Evolutionary conservation across 805 yeast species (phyloP), one percentile per base, ranked within the genome.

Genomic region (Metschnikowia gruessii): DNA sequence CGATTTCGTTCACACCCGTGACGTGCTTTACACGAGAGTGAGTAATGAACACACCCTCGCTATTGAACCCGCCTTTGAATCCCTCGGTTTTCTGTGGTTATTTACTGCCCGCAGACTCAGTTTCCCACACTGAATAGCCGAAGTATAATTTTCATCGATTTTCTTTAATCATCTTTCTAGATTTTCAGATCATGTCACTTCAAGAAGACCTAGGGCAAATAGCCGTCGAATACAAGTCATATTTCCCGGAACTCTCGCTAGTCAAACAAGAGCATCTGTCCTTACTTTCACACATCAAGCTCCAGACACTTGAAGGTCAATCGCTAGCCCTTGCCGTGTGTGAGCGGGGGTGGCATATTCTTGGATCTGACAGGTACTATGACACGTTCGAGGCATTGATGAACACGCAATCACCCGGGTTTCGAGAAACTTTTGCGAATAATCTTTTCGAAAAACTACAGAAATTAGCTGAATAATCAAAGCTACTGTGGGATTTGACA

Each of bases 331-430:
- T 52, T 4, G 31, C 48, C 2, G 54, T 54, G 9, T 28, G 46
- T 26, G 45, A 31, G 17, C 17, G 35, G 13, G 59, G 59, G 3
- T 55, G 59, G 59, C 45, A 16, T 35, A 13, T 37, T 8, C n/a
- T 35, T 4, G 51, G 35, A 13, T 19, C 45, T 1, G 31, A 35
- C 15, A 22, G 12, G 12, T 33, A 31, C 17, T 55, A 37, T 31
- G 53, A 45, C 16, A 46, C 59, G n/a, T 55, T 55, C 28, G 59
- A 55, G 39, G 56, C 55, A 12, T 37, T 55, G 35, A 48, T 55
- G 53, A 46, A 50, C 35, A 26, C 36, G 6, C 30, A 21, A 11
- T 52, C 51, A n/a, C 51, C 51, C 11, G 50, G 40, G 13, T 55
- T 55, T 35, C 45, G 51, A 10, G 34, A n/a, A 16, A 39, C 40